These are phyloP conservation scores for Aspergillus oerlinghausenensis DNA, from an alignment of 2,329 filamentous ascomycete species.

Conservation along the genomic window DNA sequence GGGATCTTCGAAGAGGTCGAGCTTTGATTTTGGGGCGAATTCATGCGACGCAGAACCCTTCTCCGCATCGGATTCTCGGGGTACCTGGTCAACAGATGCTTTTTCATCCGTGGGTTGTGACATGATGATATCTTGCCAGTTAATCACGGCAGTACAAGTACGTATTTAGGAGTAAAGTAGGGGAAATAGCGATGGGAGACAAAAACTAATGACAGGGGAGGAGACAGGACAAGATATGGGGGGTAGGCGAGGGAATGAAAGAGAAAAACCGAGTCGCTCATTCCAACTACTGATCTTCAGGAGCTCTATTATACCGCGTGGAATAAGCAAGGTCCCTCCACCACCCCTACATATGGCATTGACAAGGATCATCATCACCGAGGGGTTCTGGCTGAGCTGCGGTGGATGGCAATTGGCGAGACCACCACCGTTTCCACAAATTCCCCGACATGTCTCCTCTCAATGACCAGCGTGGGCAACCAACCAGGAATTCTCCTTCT, in stretches of 20 bases:
- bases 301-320: background rate
- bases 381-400: background rate
- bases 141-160: background rate
- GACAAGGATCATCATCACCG: background rate
- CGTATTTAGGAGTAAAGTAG: background rate
- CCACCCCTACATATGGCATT: background rate
- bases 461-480: too few species aligned
- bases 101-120: constrained; percentile 9
- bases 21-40: constrained; percentile 4
- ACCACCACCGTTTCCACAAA: background rate
- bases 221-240: background rate
- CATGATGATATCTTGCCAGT: constrained; percentile 5
- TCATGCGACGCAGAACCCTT: constrained; percentile 7
- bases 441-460: background rate
- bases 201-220: background rate
- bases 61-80: constrained; percentile 18
- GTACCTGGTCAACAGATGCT: constrained; percentile 4
- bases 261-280: background rate
- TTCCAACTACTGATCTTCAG: background rate
- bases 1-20: constrained; percentile 43
- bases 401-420: too few species aligned
- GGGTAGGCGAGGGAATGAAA: background rate
- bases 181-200: background rate
- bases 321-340: background rate
- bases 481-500: too few species aligned